A percentile compares a stretch with the other conserved stretches of the same genome.
These are phyloP conservation scores for Copromyces sp. DNA, from an alignment of 495 filamentous ascomycete genomes.

Conservation along the genomic window DNA sequence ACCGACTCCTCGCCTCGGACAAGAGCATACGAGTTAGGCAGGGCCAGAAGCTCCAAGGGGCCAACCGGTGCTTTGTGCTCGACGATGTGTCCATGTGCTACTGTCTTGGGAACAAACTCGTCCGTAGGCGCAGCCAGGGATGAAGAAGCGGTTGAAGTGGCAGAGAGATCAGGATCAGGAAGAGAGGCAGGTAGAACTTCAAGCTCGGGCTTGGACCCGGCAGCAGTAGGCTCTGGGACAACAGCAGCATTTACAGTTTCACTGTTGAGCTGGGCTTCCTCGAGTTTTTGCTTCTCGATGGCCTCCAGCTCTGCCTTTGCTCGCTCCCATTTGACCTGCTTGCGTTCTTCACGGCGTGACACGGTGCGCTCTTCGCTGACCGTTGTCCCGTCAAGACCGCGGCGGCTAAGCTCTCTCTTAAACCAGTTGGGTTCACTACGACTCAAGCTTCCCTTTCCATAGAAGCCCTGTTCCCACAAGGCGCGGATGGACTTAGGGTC, in stretches of 20 bases:
- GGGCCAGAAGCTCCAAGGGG: conserved; percentile 18
- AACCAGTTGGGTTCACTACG: conserved; percentile 92
- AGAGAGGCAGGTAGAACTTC: neutral
- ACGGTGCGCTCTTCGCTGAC: conserved; percentile 71
- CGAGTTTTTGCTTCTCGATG: conserved; percentile 58
- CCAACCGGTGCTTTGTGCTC: conserved; percentile 15
- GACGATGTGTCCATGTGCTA: neutral
- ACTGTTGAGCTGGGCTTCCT: conserved; percentile 40
- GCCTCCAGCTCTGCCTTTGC: conserved; percentile 74
- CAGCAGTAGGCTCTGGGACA: neutral
- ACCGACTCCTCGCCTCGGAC: neutral
- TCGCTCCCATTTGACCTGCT: conserved; percentile 76
- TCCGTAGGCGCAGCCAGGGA: neutral
- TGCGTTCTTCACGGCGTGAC: conserved; percentile 65
- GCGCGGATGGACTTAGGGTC: conserved; percentile 62
- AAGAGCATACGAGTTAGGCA: conserved; percentile 13
- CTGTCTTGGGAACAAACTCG: neutral
- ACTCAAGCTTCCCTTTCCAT: conserved; percentile 85
- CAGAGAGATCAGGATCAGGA: neutral
- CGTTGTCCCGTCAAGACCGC: conserved; percentile 44
- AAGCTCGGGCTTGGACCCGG: neutral
- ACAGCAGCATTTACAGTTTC: conserved; percentile 4
- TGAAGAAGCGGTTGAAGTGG: neutral
- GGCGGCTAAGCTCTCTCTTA: conserved; percentile 63
- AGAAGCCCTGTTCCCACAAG: conserved; percentile 93